phyloP scores from a whole-genome alignment of 495 filamentous ascomycete species.

The Penicillium nucicola region DNA sequence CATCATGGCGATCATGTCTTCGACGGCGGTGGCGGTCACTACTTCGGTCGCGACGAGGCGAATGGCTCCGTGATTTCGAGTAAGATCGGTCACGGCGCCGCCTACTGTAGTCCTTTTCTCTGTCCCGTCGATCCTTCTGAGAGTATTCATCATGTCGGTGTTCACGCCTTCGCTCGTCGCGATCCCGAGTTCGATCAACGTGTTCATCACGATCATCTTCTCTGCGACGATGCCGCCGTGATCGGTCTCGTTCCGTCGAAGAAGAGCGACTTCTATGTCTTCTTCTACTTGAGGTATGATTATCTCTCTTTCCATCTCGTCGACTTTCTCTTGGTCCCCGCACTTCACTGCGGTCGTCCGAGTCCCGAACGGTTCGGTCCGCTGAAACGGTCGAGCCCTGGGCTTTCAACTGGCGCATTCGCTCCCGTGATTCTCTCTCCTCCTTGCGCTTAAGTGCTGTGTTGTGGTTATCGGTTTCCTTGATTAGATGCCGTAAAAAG shows the following conservation, averaged over 20 bases:
- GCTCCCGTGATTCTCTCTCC: constrained; percentile 58
- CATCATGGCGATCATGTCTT: constrained; percentile 24
- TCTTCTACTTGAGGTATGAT: constrained; percentile 23
- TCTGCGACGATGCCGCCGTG: constrained; percentile 24
- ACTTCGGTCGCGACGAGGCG: constrained; percentile 23
- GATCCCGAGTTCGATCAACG: constrained; percentile 19
- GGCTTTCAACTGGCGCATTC: constrained; percentile 48
- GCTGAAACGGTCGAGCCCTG: constrained; percentile 17
- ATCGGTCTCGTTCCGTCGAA: constrained; percentile 27
- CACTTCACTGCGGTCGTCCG: constrained; percentile 12
- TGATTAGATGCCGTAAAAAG: constrained; percentile 85
- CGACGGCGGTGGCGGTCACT: constrained; percentile 20
- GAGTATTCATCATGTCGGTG: constrained; percentile 10
- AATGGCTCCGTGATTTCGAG: constrained; percentile 31
- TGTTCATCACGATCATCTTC: constrained; percentile 20
- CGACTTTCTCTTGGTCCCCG: constrained; percentile 14
- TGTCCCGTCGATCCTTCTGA: constrained; percentile 12
- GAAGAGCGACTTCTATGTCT: constrained; percentile 28
- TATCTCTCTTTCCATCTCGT: constrained; percentile 11
- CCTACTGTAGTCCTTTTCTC: constrained; percentile 14
- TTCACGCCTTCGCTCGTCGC: constrained; percentile 14
- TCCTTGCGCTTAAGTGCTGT: constrained; percentile 81
- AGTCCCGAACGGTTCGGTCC: constrained; percentile 24
- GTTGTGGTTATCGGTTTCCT: constrained; percentile 87
- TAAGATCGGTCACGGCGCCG: constrained; percentile 21